Evolutionary conservation across 2,329 filamentous ascomycete genomes (phyloP).

Genomic region (Botrytis fabae): DNA sequence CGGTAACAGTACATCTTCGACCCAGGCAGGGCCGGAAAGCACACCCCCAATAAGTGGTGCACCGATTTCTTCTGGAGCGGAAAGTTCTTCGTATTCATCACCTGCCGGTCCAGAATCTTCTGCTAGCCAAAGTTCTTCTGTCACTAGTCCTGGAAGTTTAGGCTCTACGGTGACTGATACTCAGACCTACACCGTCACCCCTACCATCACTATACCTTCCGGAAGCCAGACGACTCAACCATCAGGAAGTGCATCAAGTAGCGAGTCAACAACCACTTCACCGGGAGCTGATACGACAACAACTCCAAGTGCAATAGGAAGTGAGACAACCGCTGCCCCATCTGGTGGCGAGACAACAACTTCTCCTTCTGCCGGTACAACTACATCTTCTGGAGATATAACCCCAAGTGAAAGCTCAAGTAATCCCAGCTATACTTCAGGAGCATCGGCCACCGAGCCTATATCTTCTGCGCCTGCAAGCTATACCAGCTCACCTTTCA

Average conservation of each 20-base stretch:
- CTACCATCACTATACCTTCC: slow-evolving; percentile 2
- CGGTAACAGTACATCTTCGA: slow-evolving; percentile 7
- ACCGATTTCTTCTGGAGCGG: slow-evolving; percentile 7
- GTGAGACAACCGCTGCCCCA: neutral
- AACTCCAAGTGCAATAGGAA: neutral
- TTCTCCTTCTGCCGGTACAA: neutral
- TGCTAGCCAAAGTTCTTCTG: slow-evolving; percentile 6
- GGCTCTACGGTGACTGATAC: neutral
- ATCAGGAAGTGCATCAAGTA: neutral
- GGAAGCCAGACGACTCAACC: neutral
- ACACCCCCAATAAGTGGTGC: neutral
- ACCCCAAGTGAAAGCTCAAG: slow-evolving; percentile 8
- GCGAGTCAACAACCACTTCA: neutral
- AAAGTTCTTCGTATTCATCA: slow-evolving; percentile 12
- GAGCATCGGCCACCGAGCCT: neutral
- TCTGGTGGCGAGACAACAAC: neutral
- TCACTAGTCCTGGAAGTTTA: neutral
- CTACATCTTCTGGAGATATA: neutral
- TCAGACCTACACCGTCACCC: slow-evolving; percentile 3
- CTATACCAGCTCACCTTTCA: neutral
- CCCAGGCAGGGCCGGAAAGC: neutral
- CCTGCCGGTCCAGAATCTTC: slow-evolving; percentile 16
- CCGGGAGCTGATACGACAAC: no score
- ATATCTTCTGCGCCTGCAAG: neutral
- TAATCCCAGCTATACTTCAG: slow-evolving; percentile 3